Base-by-base conservation (phyloP, 2,329 filamentous ascomycete genomes). In the Phyllosticta citrichinensis region DNA sequence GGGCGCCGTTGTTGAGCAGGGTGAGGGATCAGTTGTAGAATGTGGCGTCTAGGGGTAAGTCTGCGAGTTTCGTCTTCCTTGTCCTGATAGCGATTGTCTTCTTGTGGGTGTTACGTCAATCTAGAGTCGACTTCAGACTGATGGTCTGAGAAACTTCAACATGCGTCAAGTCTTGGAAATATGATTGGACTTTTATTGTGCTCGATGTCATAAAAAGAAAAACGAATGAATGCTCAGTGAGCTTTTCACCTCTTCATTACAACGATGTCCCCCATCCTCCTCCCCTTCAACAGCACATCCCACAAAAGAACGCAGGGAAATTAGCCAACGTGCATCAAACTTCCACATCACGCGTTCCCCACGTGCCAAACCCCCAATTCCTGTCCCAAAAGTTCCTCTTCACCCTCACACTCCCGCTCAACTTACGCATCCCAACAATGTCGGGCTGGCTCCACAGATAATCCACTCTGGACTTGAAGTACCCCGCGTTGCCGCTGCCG, bases 1-100 rank as follows among this genome's bases (percentile, higher is more conserved):
- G 73, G 53, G 73, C 76, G 65, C 78, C 78, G n/a, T 65, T 80
- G 65, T 64, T 80, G 63, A 67, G 66, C 58, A 72, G 78, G 58
- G 64, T 80, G 17, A 70, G 70, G 62, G 77, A 80, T 65, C 77
- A 80, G 67, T 40, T 40, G 33, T 40, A 40, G 27, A 30, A 10
- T 10, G 27, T 30, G 27, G 27, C 27, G 6, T 30, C 6, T 30
- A 30, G 9, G 27, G 27, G 5, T 30, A 10, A 30, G 27, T 30
- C 1, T 30, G 9, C 27, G 27, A 30, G 2, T 30, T 30, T 30
- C 3, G 27, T 30, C 6, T 30, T 30, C 27, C 5, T 30, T 10
- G 27, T 8, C 2, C 22, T 22, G 22, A 30, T 10, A 8, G 27
- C 27, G 27, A 10, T 6, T 30, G 27, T 30, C 2, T 30, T 27